Base-by-base conservation (phyloP, 306 rosid genomes). In the Spatholobus suberectus region DNA sequence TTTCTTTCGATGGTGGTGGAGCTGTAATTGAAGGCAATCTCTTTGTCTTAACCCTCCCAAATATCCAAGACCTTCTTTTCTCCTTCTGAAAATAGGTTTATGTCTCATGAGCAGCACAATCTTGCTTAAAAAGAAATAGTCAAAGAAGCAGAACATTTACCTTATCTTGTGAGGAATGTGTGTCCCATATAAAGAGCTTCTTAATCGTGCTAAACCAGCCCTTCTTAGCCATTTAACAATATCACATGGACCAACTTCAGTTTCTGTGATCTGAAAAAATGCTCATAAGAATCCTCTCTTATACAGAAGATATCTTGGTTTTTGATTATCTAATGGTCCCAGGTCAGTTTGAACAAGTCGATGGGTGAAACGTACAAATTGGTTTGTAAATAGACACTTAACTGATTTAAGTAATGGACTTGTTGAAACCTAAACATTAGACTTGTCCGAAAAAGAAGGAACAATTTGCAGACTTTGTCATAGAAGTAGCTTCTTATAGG, bases 11-110 rank as follows among this genome's bases (percentile, higher is more conserved):
- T 29, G 82, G 41, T 18, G 92, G 74, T 46, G 92, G 90, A 17
- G 86, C 96, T 37, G 88, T 70, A 70, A 93, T 70, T 59, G 96
- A 83, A 76, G 92, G 76, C 61, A 87, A 32, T 66, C 91, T 88
- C 86, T 91, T 89, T 35, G 17, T 77, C 87, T 72, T 91, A 55
- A 88, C 21, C 85, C 90, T 93, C 70, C 91, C 96, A 76, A 87
- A 91, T 47, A 88, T 32, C 96, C 97, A 91, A 79, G 80, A 83
- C 83, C 92, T 92, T 90, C 92, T 96, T 90, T 90, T 93, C 77
- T 88, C 94, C 88, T 86, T 89, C 96, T 92, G 81, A 52, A 55
- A 74, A 70, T 54, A 61, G 8, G 76, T 38, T 58, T 15, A 3
- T 17, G 34, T 78, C 17, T 47, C 61, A 77, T 81, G 29, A 81